Evolutionary conservation across 2,329 filamentous ascomycete genomes (phyloP), one percentile per base, ranked within the genome.

Genomic region (Fusarium armeniacum): DNA sequence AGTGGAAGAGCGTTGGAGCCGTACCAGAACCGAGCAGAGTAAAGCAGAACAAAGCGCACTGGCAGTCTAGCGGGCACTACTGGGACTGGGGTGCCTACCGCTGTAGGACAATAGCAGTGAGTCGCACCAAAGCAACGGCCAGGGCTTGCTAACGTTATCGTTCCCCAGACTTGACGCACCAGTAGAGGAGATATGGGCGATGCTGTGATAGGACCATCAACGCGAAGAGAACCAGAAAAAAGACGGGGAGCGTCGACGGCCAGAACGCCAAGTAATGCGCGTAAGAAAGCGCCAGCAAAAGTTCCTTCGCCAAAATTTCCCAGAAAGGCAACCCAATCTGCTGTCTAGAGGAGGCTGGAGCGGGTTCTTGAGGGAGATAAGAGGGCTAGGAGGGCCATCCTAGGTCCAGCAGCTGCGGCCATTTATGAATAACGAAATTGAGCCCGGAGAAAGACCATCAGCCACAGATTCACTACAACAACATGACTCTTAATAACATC

Each of bases 251-350:
- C 58, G 58, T 60, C 65, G 59, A 67, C 53, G 66, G 67, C 67
- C 62, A 68, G 74, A 69, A 73, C 66, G 76, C 74, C 78, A 79
- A 79, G 78, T 73, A 74, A 76, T 76, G 72, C 69, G 76, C 71
- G 74, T 73, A 74, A 75, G 75, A 74, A 76, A 74, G 69, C 73
- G 75, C 75, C 75, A 77, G 78, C 79, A 81, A 81, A 81, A 81
- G 79, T 81, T 78, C 78, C 79, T 67, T 80, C 75, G 78, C 75
- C 75, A 76, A 79, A 73, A 52, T 77, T 78, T 72, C 77, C 76
- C 56, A 72, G 73, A 76, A 76, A 71, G 79, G 78, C 73, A 79
- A 78, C 73, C 77, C 72, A 76, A 76, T 75, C 73, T 76, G 62
- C 70, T 69, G 69, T 75, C 70, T 73, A 43, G 62, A 69, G 56